These are phyloP conservation scores for Platanthera zijinensis DNA, from an alignment of 106 monocot genomes.

Conservation along the genomic window DNA sequence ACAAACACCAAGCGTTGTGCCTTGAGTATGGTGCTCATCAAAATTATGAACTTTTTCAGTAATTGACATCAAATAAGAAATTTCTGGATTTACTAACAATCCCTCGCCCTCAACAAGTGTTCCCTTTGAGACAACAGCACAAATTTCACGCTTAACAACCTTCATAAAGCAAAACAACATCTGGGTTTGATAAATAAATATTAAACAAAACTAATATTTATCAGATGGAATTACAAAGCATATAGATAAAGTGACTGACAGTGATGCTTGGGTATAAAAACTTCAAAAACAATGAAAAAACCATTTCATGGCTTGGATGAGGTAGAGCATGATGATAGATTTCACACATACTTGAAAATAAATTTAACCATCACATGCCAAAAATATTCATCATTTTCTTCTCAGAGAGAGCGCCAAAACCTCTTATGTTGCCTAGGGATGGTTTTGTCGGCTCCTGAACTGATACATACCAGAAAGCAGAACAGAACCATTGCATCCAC, in stretches of 20 bases:
- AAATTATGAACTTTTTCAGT: conserved; percentile 39
- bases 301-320: background rate
- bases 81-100: conserved; percentile 58
- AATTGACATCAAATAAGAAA: conserved; percentile 77
- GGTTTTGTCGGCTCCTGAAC: too few relatives aligned
- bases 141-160: conserved; percentile 99
- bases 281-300: background rate
- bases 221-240: background rate
- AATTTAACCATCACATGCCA: too few relatives aligned
- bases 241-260: background rate
- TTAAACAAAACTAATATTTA: background rate
- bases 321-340: background rate
- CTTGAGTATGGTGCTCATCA: conserved; percentile 25
- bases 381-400: too few relatives aligned
- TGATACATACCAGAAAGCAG: background rate
- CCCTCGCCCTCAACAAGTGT: conserved; percentile 82
- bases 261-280: background rate
- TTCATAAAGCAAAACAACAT: conserved; percentile 21
- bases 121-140: conserved; percentile 92
- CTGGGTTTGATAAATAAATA: background rate
- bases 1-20: conserved; percentile 61
- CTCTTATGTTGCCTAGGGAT: too few relatives aligned
- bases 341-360: background rate
- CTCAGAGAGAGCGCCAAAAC: too few relatives aligned
- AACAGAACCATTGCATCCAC: background rate